Conservation (phyloP, 2,329 filamentous ascomycete species). For the Cucurbitaria berberidis region DNA sequence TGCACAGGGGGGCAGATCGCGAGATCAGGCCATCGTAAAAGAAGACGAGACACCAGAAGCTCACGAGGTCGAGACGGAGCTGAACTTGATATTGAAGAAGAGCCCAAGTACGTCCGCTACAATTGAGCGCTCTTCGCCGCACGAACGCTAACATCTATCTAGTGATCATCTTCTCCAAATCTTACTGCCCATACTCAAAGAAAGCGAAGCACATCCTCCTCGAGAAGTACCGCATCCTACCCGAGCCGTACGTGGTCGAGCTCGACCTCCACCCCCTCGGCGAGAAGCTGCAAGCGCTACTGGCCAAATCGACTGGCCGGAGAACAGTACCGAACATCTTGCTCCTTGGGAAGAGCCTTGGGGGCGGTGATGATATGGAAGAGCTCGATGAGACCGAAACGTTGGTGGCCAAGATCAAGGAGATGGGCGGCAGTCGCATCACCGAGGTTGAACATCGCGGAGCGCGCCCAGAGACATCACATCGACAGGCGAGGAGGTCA, state of each 20-base stretch:
- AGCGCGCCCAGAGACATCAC: constrained; percentile 15
- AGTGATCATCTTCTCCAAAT: constrained; percentile 97
- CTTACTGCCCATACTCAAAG: constrained; percentile 86
- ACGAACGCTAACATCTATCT: constrained; percentile 14
- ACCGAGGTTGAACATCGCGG: constrained; percentile 38
- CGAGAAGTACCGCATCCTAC: constrained; percentile 81
- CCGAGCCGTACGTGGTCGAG: constrained; percentile 86
- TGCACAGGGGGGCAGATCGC: constrained; percentile 51
- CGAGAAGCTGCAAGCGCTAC: constrained; percentile 70
- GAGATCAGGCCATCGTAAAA: constrained; percentile 49
- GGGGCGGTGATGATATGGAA: constrained; percentile 85
- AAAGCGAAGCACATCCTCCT: constrained; percentile 85
- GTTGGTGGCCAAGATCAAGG: constrained; percentile 73
- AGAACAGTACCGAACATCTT: constrained; percentile 91
- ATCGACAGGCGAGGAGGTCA: constrained; percentile 12
- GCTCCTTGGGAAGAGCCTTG: constrained; percentile 85
- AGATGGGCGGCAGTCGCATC: constrained; percentile 73
- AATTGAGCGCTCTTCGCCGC: neutral
- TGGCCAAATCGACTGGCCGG: constrained; percentile 77
- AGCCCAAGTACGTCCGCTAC: constrained; percentile 70
- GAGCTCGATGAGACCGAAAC: constrained; percentile 68
- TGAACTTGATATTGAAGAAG: constrained; percentile 81
- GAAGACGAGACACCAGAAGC: constrained; percentile 63
- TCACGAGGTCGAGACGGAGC: constrained; percentile 70
- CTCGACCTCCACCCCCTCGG: constrained; percentile 84